Conservation (phyloP, 169 alveolate genomes). For the Cryptosporidium ryanae region DNA sequence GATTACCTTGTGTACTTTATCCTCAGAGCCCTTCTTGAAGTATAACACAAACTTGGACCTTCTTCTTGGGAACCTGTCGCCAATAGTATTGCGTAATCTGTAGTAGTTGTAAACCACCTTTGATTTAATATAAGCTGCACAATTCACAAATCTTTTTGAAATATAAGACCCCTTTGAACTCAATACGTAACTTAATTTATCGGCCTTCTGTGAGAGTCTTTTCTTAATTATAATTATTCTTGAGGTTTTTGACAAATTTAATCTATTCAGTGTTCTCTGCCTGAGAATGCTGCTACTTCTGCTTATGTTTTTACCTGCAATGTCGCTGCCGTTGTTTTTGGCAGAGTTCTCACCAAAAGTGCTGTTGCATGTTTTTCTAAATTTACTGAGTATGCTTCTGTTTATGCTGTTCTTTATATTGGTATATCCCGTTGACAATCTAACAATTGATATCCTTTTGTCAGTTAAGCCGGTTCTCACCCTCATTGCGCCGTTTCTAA, state of each 20-base stretch:
- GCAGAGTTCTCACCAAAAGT: background rate
- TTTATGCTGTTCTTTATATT: background rate
- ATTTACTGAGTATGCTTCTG: background rate
- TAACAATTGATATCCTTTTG: background rate
- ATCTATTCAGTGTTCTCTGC: background rate
- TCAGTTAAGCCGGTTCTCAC: background rate
- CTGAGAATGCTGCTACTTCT: slow-evolving; percentile 18
- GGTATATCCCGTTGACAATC: background rate
- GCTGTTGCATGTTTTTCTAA: background rate
- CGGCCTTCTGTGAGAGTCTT: slow-evolving; percentile 3
- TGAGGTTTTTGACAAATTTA: slow-evolving; percentile 1
- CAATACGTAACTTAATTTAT: background rate
- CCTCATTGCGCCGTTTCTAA: background rate
- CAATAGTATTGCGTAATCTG: slow-evolving; percentile 38
- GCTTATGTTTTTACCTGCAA: background rate
- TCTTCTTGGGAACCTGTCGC: slow-evolving; percentile 38
- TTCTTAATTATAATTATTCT: slow-evolving; percentile 15
- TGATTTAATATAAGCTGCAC: slow-evolving; percentile 14
- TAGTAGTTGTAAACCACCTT: slow-evolving; percentile 27
- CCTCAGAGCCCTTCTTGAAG: slow-evolving; percentile 27
- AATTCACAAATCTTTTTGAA: slow-evolving; percentile 19
- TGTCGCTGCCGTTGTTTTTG: background rate
- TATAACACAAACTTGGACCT: slow-evolving; percentile 48
- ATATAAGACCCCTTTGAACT: slow-evolving; percentile 10
- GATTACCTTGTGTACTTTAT: slow-evolving; percentile 15